Base-by-base conservation (phyloP, 148 eudicot genomes). In the Chenopodium formosanum region DNA sequence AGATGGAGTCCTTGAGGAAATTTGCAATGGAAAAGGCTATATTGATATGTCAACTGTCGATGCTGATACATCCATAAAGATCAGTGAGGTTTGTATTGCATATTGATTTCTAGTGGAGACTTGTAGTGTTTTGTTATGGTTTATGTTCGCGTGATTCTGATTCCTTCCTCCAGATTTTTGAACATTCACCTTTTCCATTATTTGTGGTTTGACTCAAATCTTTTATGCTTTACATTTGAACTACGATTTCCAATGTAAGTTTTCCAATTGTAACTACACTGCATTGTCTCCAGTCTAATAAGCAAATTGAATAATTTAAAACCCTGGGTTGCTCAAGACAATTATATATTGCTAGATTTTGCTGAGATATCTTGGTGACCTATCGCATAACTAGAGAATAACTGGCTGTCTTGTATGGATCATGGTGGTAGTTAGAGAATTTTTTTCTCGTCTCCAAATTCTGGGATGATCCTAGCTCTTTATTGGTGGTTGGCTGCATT, bases 31-130 rank as follows among this genome's bases (percentile, higher is more conserved):
- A 75, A 96, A 94, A 88, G 86, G 92, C 71, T 96, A 96, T 83
- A 92, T 96, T 81, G 98, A 94, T 86, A 94, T 96, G 99, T 96
- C 99, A 82, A 96, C 99, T 58, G 99, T 96, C 74, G 98, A 92
- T 88, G 95, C 94, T 81, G 94, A 92, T 68, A 96, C 99, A 50
- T 96, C 99, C 66, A 86, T 81, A 12, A 90, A 91, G 88, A 96
- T 96, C 82, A 89, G 86, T 74, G 91, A 96, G 99, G 99, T 94
- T 81, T 70, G 80, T 83, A 73, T 56, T 79, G 48, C 71, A 32
- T 5, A 56, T 17, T 14, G 22, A 19, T 11, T 56, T 23, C 31
- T 70, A 19, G 34, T 48, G 25, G 29, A 65, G 3, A 31, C 20
- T 12, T 60, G 13, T 48, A 12, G 9, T 75, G 2, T 62, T 20